phyloP scores from a whole-genome alignment of 768 basidiomycete genomes.

The Pleurotus salmoneostramineus region DNA sequence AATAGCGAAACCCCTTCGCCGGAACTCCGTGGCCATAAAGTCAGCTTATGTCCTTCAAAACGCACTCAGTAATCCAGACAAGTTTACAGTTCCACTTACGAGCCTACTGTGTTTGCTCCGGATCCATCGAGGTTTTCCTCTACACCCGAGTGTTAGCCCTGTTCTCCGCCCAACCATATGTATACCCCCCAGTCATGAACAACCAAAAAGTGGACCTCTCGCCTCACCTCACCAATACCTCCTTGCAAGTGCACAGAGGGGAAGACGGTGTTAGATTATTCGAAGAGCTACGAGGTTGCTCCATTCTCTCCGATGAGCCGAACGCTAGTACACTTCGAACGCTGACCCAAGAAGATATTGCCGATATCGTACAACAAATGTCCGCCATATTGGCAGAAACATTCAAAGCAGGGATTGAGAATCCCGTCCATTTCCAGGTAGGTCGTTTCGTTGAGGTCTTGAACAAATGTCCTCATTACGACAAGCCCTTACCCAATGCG shows the following conservation, averaged over 20 bases:
- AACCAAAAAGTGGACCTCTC: constrained; percentile 43
- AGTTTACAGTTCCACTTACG: constrained; percentile 85
- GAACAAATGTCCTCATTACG: constrained; percentile 5
- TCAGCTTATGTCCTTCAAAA: constrained; percentile 21
- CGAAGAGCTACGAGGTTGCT: constrained; percentile 72
- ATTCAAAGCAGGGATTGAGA: constrained; percentile 81
- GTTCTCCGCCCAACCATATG: constrained; percentile 78
- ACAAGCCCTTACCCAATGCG: constrained; percentile 79
- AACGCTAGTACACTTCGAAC: not conserved
- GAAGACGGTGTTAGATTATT: constrained; percentile 75
- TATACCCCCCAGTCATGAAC: constrained; percentile 29
- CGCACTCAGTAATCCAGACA: not conserved
- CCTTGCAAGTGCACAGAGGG: constrained; percentile 65
- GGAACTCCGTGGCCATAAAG: constrained; percentile 53
- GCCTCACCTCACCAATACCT: constrained; percentile 91
- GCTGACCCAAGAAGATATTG: constrained; percentile 29
- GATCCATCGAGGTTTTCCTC: constrained; percentile 76
- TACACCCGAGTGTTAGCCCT: constrained; percentile 82
- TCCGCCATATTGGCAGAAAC: constrained; percentile 68
- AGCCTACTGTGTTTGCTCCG: constrained; percentile 78
- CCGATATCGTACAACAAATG: constrained; percentile 57
- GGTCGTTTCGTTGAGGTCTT: constrained; percentile 7
- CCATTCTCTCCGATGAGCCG: constrained; percentile 34
- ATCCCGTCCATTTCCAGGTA: constrained; percentile 84
- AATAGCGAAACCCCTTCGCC: constrained; percentile 16